Evolutionary conservation across 805 yeast genomes (phyloP), one percentile per base, ranked within the genome.

Genomic region (Hemisphaericaspora nanyangensis): DNA sequence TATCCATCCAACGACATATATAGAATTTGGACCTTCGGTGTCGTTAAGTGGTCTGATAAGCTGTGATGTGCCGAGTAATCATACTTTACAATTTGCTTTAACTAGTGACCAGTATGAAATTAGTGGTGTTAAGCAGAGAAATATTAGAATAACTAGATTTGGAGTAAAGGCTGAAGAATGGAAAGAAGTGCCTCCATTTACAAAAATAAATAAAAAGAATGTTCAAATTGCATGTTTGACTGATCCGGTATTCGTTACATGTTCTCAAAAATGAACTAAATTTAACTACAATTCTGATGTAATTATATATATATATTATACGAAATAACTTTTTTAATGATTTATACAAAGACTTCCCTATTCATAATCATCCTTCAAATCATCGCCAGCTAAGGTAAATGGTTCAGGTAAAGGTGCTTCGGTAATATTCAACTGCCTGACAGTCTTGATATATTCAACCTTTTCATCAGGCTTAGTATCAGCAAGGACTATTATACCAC

Each of bases 371-470:
- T 64, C 65, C 40, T 78, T 79, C 44, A 71, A 68, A 37, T 76
- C 81, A 35, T 70, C 70, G 15, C 74, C 81, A 43, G 70, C 70
- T 51, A 84, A 77, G 13, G 75, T 77, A 55, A 84, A 84, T 17
- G 87, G 83, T 49, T 78, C 80, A 24, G 86, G 86, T 29, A 79
- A 50, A 33, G 85, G 95, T 16, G 89, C 95, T 58, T 77, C 88
- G 15, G 80, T 78, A 51, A 78, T 74, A 54, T 76, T 80, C 57
- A 74, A 68, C 60, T 89, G 95, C 61, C 95, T 82, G 18, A 87
- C 82, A 0, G 97, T 91, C 63, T 82, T 85, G 57, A 90, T 84
- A 44, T 76, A 63, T 43, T 79, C 85, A 24, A 75, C 65, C 18
- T 82, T 77, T 52, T 80, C 81, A 1, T 60, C 73, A 6, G 87